Percentiles rank a stretch among this genome's conserved stretches.
Conservation (phyloP, 2,329 filamentous ascomycete genomes). For the Talaromyces sp. region DNA sequence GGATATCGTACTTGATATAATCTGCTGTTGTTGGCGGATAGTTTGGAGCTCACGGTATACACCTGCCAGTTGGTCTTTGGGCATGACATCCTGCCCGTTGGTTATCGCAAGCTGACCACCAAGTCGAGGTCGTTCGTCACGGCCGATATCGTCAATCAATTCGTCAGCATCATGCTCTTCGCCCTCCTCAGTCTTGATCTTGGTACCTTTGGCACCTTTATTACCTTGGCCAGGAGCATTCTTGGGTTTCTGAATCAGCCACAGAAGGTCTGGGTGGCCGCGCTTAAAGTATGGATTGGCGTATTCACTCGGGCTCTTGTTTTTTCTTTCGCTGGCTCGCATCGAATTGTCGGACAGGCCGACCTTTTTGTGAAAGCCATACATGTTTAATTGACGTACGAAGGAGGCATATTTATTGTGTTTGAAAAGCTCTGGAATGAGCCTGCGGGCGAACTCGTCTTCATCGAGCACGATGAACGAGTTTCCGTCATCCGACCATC, state of each 20-base stretch:
- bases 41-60: conserved; percentile 77
- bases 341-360: conserved; percentile 95
- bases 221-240: conserved; percentile 57
- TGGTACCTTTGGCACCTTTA: conserved; percentile 41
- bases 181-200: conserved; percentile 56
- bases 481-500: conserved; percentile 94
- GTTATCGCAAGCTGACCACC: conserved; percentile 44
- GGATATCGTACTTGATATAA: conserved; percentile 78
- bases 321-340: conserved; percentile 93
- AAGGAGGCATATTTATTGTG: conserved; percentile 78
- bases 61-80: conserved; percentile 70
- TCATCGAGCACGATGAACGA: conserved; percentile 97
- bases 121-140: conserved; percentile 34
- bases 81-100: conserved; percentile 43
- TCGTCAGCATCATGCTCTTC: conserved; percentile 63
- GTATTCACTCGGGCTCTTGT: conserved; percentile 97
- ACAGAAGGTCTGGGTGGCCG: conserved; percentile 85
- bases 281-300: conserved; percentile 95
- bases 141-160: conserved; percentile 42
- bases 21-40: conserved; percentile 79
- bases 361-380: conserved; percentile 67
- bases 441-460: conserved; percentile 74
- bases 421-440: conserved; percentile 74
- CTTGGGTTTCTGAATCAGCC: conserved; percentile 95
- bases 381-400: conserved; percentile 68